These are phyloP conservation scores for Cerrena zonata DNA, from an alignment of 1,284 basidiomycete genomes.

Conservation along the genomic window DNA sequence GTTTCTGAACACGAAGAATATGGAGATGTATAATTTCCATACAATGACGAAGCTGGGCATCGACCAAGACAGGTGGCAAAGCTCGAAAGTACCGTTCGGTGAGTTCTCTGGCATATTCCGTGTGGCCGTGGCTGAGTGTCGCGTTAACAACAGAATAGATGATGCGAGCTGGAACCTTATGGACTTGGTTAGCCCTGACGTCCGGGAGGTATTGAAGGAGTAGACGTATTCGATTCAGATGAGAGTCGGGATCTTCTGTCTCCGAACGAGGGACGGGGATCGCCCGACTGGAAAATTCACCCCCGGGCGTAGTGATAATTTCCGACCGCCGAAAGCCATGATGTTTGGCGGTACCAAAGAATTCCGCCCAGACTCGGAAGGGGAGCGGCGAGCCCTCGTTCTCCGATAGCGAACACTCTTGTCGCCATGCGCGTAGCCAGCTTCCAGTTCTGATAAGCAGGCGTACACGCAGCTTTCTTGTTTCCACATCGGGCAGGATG, in stretches of 20 bases:
- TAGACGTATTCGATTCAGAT: constrained; percentile 8
- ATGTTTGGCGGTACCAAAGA: constrained; percentile 13
- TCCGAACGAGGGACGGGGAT: neutral
- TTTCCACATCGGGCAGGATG: constrained; percentile 25
- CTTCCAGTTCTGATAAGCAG: constrained; percentile 28
- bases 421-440: constrained; percentile 29
- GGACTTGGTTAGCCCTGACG: neutral
- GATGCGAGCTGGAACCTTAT: neutral
- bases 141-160: neutral
- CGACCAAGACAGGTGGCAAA: constrained; percentile 19
- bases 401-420: constrained; percentile 14
- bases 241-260: neutral
- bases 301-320: neutral
- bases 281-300: neutral
- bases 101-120: constrained; percentile 20
- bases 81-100: constrained; percentile 22
- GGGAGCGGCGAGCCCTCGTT: constrained; percentile 15
- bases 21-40: constrained; percentile 31
- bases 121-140: constrained; percentile 9
- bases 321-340: constrained; percentile 12
- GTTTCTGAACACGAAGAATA: constrained; percentile 16
- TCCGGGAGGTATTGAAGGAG: constrained; percentile 12
- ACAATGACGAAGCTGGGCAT: constrained; percentile 14
- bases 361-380: constrained; percentile 28
- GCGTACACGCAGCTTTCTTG: constrained; percentile 29